Evolutionary conservation across 2,329 filamentous ascomycete species (phyloP), one percentile per base, ranked within the genome.

Genomic region (Sporothrix inflata): DNA sequence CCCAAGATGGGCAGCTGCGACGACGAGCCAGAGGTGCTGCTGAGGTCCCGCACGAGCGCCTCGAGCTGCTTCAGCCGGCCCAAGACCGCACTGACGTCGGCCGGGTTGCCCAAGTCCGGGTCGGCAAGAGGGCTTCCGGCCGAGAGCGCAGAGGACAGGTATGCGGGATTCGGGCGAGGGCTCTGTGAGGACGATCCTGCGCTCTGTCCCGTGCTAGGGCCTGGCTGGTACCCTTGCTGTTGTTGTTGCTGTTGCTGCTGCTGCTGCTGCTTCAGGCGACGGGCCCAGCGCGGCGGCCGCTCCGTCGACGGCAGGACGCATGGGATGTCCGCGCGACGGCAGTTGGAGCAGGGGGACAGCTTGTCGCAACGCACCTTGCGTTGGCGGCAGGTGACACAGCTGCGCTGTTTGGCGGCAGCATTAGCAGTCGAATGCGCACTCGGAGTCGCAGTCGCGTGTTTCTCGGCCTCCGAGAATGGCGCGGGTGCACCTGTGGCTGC

Each of bases 351-450:
- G 1, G 87, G 87, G 0, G 83, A 83, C 49, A 80, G 78, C 77
- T 87, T 88, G 76, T 89, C 85, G 77, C 87, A 89, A 65, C 86
- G 85, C 8, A 89, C 87, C 75, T 88, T 89, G 63, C 87, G 85
- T 55, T 78, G 81, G 57, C 86, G 82, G 74, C 86, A 89, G 3
- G 83, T 80, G 7, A 84, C 79, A 68, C 85, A 87, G 77, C 85
- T 86, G 70, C 84, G 84, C 66, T 76, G 77, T 75, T 85, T 83
- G 67, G 69, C n/a, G 40, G 69, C 40, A 27, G 69, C 21, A 1
- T 69, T 53, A 40, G 49, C 42, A 63, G 53, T 16, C 57, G 57
- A 16, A 30, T 11, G 24, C 34, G 38, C 34, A 42, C 14, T 42
- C 40, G 70, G 61, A 30, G 53, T 4, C 9, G 65, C 47, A 49